Percentiles rank a stretch among this genome's conserved stretches.
These are phyloP conservation scores for Knufia fluminis DNA, from an alignment of 2,329 filamentous ascomycete species.

Conservation along the genomic window DNA sequence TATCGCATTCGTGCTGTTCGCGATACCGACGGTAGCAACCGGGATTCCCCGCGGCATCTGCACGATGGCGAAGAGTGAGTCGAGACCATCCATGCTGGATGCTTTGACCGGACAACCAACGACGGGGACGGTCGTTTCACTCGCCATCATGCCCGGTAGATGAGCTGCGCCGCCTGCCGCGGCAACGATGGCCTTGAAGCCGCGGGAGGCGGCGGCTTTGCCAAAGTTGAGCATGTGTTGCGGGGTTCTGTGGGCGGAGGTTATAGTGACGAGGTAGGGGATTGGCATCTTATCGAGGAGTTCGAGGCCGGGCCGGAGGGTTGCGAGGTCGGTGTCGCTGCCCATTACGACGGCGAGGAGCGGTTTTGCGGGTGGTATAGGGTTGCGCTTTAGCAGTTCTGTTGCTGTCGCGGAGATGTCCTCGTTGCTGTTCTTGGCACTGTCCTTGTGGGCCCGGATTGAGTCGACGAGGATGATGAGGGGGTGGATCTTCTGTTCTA, in stretches of 20 bases:
- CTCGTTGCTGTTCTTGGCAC: constrained; percentile 23
- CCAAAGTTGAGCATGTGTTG: constrained; percentile 55
- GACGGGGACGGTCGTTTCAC: constrained; percentile 58
- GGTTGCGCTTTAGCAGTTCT: constrained; percentile 15
- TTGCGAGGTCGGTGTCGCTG: constrained; percentile 32
- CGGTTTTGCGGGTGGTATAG: constrained; percentile 21
- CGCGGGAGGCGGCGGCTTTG: constrained; percentile 48
- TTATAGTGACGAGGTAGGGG: constrained; percentile 27
- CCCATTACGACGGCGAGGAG: constrained; percentile 41
- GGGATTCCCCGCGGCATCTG: constrained; percentile 64
- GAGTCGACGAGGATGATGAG: constrained; percentile 70
- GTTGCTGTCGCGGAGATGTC: constrained; percentile 14
- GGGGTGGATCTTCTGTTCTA: constrained; percentile 58
- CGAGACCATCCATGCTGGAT: constrained; percentile 56
- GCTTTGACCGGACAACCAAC: constrained; percentile 65
- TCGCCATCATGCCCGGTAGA: constrained; percentile 58
- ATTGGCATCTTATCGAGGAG: constrained; percentile 26
- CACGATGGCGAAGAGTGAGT: constrained; percentile 57
- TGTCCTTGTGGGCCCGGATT: constrained; percentile 58
- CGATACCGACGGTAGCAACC: constrained; percentile 61
- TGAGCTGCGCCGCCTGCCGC: constrained; percentile 61
- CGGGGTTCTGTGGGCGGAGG: constrained; percentile 53
- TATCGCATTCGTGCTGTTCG: constrained; percentile 63
- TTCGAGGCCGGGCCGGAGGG: constrained; percentile 25
- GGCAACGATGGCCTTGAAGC: constrained; percentile 59